A percentile compares a stretch with the other conserved stretches of the same genome.
Evolutionary conservation across 768 basidiomycete species (phyloP).

Genomic region (Mycena pura): DNA sequence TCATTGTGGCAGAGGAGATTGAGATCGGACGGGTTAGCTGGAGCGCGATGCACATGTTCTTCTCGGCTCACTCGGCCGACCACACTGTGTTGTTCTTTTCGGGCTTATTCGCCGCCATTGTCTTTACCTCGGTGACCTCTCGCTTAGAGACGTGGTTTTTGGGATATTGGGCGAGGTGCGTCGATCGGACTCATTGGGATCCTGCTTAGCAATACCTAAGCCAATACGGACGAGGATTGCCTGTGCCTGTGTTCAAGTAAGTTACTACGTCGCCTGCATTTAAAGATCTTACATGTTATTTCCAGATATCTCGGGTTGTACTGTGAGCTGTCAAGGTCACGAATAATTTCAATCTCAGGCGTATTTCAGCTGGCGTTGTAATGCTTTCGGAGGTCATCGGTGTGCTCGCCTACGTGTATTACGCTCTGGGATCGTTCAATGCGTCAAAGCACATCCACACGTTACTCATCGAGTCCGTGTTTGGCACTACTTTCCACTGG

Average conservation of each 20-base stretch:
- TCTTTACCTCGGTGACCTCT: neutral
- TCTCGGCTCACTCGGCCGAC: conserved; percentile 22
- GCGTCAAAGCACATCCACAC: conserved; percentile 63
- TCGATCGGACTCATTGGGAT: neutral
- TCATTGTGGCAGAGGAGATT: conserved; percentile 69
- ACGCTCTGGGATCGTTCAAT: conserved; percentile 55
- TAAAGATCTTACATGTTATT: neutral
- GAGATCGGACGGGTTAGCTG: conserved; percentile 63
- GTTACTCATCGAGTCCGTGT: conserved; percentile 55
- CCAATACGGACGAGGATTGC: neutral
- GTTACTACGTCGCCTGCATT: conserved; percentile 29
- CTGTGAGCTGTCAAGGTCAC: too few species aligned
- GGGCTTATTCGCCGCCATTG: conserved; percentile 5
- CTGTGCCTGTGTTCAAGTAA: conserved; percentile 48
- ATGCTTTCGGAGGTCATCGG: conserved; percentile 30
- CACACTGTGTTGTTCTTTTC: conserved; percentile 24
- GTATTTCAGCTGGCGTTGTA: too few species aligned
- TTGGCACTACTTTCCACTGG: conserved; percentile 68
- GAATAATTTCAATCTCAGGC: too few species aligned
- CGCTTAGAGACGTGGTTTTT: conserved; percentile 27
- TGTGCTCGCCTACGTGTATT: conserved; percentile 49
- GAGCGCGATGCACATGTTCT: conserved; percentile 34
- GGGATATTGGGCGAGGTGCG: conserved; percentile 30
- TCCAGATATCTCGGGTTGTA: conserved; percentile 58
- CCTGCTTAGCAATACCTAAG: conserved; percentile 27